A percentile compares a stretch with the other conserved stretches of the same genome.
These are phyloP conservation scores for Drechslerella dactyloides DNA, from an alignment of 2,329 filamentous ascomycete species.

Conservation along the genomic window DNA sequence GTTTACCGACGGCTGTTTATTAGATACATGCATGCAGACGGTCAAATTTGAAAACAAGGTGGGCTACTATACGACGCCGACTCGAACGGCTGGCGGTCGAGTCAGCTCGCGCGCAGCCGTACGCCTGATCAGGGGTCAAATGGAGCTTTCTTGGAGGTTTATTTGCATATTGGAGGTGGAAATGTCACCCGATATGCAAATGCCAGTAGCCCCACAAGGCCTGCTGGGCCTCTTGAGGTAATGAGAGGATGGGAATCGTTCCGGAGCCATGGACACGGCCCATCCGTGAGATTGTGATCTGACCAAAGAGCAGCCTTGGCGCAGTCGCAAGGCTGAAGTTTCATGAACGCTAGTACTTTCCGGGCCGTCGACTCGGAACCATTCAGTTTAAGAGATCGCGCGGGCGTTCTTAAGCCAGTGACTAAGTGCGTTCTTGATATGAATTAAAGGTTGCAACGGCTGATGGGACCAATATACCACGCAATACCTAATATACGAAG, in stretches of 20 bases:
- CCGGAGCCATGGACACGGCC: constrained; percentile 2
- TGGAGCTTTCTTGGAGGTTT: no score
- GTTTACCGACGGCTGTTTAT: constrained; percentile 3
- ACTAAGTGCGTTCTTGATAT: no score
- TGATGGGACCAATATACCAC: no score
- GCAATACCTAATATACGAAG: no score
- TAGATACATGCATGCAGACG: neutral
- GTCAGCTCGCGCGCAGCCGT: constrained; percentile 3
- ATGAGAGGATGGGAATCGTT: constrained; percentile 21
- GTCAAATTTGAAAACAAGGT: neutral
- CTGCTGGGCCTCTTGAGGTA: neutral
- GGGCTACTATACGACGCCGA: neutral
- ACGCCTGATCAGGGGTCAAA: neutral
- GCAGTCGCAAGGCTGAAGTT: constrained; percentile 1
- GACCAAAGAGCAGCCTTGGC: constrained; percentile 5
- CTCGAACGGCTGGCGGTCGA: neutral
- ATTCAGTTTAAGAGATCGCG: no score
- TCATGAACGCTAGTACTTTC: no score
- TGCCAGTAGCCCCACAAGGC: neutral
- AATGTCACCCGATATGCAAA: constrained; percentile 3
- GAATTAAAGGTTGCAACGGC: no score
- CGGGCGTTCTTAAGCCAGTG: no score
- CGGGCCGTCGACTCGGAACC: no score
- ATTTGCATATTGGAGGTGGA: neutral
- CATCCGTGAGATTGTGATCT: constrained; percentile 3